Base-by-base conservation (phyloP, 768 basidiomycete species). In the Coprinellus micaceus region DNA sequence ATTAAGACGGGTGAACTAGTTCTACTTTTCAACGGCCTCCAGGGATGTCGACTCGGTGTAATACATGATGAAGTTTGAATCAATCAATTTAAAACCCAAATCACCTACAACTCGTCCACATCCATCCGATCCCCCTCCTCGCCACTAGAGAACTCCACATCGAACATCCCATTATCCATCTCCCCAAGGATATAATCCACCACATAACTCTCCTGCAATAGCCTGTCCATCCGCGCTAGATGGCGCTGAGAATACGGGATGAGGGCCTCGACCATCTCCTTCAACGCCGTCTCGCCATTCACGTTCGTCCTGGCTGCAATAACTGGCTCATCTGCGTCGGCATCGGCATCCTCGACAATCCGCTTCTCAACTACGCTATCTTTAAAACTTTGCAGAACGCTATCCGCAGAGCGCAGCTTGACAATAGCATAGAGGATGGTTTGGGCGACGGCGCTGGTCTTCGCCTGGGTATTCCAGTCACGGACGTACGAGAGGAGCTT, bases 211-310 rank as follows among this genome's bases (percentile, higher is more conserved):
- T 98, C 97, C 74, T 97, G 92, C 29, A 97, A 82, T 54, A 97
- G 72, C 66, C 85, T 82, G 57, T 95, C 92, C 69, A 94, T 81
- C 62, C 95, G 77, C 36, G 85, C 73, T 41, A 95, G 82, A 73
- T 99, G 97, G 51, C 97, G 81, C 67, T 96, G 93, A 9, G 95
- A 95, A 67, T 98, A 99, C 11, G 97, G 94, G 50, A 98, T 83
- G 53, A 98, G 74, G 3, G 85, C 88, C 45, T 94, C 91, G 11
- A 98, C 71, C 53, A 96, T 70, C 52, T 97, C 93, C 63, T 84
- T 85, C 50, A 91, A 67, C 28, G 74, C 74, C 24, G 73, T 70
- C 37, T 67, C 68, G 10, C 70, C 66, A 43, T 53, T 54, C 1
- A 21, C n/a, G 12, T 7, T 30, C 9, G 49, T 6, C 49, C 58